These are phyloP conservation scores for Astragalus membranaceus DNA, from an alignment of 306 rosid genomes.

Conservation along the genomic window DNA sequence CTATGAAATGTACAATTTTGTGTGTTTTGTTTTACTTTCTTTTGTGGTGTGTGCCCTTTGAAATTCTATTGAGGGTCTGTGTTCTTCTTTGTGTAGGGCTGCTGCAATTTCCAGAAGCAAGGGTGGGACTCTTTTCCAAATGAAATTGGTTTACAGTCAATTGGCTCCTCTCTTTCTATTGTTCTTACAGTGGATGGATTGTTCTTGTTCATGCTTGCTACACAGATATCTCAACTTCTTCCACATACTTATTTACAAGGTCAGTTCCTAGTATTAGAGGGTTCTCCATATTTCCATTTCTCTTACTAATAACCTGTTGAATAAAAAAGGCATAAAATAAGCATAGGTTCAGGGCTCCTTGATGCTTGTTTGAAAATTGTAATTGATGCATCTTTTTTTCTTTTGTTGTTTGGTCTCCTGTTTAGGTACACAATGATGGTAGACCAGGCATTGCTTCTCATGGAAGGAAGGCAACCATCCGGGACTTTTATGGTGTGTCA, in stretches of 20 bases:
- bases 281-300: too few relatives aligned
- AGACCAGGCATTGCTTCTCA: constrained; percentile 54
- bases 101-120: constrained; percentile 78
- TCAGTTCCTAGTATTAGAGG: too few relatives aligned
- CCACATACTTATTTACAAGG: constrained; percentile 80
- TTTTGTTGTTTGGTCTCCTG: neutral
- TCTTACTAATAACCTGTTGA: too few relatives aligned
- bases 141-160: constrained; percentile 79
- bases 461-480: constrained; percentile 84
- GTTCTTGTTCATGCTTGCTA: constrained; percentile 67
- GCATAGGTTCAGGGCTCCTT: neutral
- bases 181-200: constrained; percentile 81
- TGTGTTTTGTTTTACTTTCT: neutral
- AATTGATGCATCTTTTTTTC: neutral
- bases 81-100: constrained; percentile 37
- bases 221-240: constrained; percentile 69
- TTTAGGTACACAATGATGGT: constrained; percentile 72
- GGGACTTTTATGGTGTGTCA: constrained; percentile 77
- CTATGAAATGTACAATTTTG: neutral
- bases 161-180: constrained; percentile 73
- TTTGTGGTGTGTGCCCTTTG: neutral
- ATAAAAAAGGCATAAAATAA: neutral
- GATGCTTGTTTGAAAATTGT: neutral
- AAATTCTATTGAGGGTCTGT: constrained; percentile 22
- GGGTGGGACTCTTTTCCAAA: constrained; percentile 64